A percentile compares a stretch with the other conserved stretches of the same genome.
phyloP scores from a whole-genome alignment of 1,139 yeast genomes.

The Lodderomyces theae region DNA sequence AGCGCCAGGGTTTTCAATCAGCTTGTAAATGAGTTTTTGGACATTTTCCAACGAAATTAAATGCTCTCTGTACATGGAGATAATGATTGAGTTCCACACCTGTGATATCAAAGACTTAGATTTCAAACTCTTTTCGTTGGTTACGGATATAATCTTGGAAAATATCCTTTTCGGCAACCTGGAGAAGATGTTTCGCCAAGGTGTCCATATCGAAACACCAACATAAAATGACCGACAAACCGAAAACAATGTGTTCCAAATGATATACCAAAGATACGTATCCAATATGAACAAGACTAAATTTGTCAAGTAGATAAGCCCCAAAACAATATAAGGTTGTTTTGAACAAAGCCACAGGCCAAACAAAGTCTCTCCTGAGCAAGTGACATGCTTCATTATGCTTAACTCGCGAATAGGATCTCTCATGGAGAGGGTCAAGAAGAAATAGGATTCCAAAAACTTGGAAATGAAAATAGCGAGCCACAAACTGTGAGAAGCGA shows the following conservation, averaged over 20 bases:
- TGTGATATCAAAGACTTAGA: slow-evolving; percentile 42
- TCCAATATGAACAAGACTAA: slow-evolving; percentile 50
- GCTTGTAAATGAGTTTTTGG: slow-evolving; percentile 45
- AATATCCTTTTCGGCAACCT: slow-evolving; percentile 50
- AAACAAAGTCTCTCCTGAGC: slow-evolving; percentile 45
- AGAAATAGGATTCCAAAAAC: slow-evolving; percentile 51
- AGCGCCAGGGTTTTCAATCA: slow-evolving; percentile 23
- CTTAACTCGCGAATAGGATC: slow-evolving; percentile 51
- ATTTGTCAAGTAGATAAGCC: slow-evolving; percentile 39
- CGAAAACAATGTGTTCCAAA: slow-evolving; percentile 52
- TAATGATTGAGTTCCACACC: slow-evolving; percentile 52
- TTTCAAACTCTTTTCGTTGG: slow-evolving; percentile 25
- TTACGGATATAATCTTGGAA: slow-evolving; percentile 40
- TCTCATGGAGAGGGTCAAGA: slow-evolving; percentile 44
- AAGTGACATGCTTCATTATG: slow-evolving; percentile 35
- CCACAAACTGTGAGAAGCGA: slow-evolving; percentile 50
- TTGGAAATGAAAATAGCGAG: slow-evolving; percentile 43
- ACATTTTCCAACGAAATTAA: slow-evolving; percentile 49
- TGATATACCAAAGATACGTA: slow-evolving; percentile 55
- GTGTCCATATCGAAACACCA: slow-evolving; percentile 57
- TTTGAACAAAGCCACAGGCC: slow-evolving; percentile 38
- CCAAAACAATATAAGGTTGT: slow-evolving; percentile 41
- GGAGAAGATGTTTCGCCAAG: slow-evolving; percentile 55
- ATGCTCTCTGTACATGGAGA: slow-evolving; percentile 59
- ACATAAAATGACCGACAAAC: slow-evolving; percentile 47